phyloP scores from a whole-genome alignment of 352 stramenopile species.

The Globisporangium paddicum region DNA sequence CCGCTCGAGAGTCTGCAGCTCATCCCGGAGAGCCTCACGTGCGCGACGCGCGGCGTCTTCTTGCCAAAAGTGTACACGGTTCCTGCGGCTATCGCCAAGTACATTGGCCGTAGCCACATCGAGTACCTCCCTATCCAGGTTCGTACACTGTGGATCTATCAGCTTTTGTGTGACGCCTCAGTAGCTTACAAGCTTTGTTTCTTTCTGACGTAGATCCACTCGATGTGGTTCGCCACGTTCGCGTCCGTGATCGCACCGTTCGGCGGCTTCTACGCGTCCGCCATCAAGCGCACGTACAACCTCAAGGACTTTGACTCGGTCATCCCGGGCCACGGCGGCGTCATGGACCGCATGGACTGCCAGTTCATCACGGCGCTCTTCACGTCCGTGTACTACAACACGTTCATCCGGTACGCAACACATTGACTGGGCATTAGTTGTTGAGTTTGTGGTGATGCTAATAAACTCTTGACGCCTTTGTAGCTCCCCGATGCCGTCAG shows the following conservation, averaged over 20 bases:
- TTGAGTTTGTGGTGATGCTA: not conserved
- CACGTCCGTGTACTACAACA: slow-evolving; percentile 97
- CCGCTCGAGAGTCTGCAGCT: slow-evolving; percentile 81
- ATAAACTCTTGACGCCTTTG: not conserved
- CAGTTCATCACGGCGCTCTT: slow-evolving; percentile 95
- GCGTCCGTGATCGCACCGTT: slow-evolving; percentile 98
- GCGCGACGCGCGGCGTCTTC: slow-evolving; percentile 61
- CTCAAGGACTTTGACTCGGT: slow-evolving; percentile 99
- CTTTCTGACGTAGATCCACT: slow-evolving; percentile 85
- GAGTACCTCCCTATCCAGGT: slow-evolving; percentile 86
- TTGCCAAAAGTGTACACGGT: slow-evolving; percentile 55
- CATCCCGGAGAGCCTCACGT: slow-evolving; percentile 66
- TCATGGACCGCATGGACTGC: slow-evolving; percentile 98
- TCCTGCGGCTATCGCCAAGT: slow-evolving; percentile 68
- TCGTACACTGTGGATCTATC: not conserved
- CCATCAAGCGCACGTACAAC: slow-evolving; percentile 98
- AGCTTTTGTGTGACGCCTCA: not conserved
- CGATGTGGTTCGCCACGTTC: slow-evolving; percentile 95
- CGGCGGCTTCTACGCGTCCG: slow-evolving; percentile 97
- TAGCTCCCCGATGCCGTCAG: slow-evolving; percentile 56
- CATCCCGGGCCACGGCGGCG: slow-evolving; percentile 97
- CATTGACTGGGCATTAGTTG: not conserved
- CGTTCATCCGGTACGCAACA: slow-evolving; percentile 87
- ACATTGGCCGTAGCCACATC: slow-evolving; percentile 72
- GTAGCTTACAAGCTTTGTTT: slow-evolving; percentile 10